Percentiles rank a stretch among this genome's conserved stretches.
phyloP scores from a whole-genome alignment of 805 yeast genomes.

The Blastobotrys chiropterorum region DNA sequence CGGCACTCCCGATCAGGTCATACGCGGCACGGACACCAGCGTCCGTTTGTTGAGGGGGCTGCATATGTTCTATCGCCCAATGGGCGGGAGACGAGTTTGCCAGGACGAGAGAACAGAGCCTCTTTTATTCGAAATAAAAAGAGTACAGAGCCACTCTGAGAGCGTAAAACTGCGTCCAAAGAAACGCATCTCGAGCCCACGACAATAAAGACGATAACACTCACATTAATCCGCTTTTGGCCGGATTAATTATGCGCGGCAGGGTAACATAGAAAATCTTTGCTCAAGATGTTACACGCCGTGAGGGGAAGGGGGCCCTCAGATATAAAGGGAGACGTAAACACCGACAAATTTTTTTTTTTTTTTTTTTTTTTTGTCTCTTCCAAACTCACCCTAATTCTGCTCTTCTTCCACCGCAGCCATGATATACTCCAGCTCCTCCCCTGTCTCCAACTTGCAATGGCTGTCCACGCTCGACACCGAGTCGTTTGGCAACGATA shows the following conservation, averaged over 20 bases:
- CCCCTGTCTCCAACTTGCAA: conserved; percentile 42
- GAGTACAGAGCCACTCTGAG: background rate
- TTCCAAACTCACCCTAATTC: background rate
- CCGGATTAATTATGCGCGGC: background rate
- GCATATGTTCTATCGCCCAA: background rate
- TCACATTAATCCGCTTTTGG: background rate
- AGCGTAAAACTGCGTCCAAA: background rate
- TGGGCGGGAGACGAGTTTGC: background rate
- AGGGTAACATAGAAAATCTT: background rate
- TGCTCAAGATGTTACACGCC: background rate
- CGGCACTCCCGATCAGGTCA: background rate
- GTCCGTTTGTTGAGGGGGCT: background rate
- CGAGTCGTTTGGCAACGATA: conserved; percentile 59
- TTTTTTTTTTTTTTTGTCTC: background rate
- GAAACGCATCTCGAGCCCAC: background rate
- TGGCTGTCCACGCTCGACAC: conserved; percentile 82
- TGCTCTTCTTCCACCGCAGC: background rate
- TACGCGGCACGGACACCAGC: background rate
- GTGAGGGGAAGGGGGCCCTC: conserved; percentile 1
- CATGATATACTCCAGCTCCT: conserved; percentile 25
- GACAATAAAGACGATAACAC: too few species aligned
- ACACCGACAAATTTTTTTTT: background rate
- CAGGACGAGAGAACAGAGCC: background rate
- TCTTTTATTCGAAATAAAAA: too few species aligned
- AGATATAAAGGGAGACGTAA: background rate